These are phyloP conservation scores for Lithospermum erythrorhizon DNA, from an alignment of 257 asterid genomes.

Conservation along the genomic window DNA sequence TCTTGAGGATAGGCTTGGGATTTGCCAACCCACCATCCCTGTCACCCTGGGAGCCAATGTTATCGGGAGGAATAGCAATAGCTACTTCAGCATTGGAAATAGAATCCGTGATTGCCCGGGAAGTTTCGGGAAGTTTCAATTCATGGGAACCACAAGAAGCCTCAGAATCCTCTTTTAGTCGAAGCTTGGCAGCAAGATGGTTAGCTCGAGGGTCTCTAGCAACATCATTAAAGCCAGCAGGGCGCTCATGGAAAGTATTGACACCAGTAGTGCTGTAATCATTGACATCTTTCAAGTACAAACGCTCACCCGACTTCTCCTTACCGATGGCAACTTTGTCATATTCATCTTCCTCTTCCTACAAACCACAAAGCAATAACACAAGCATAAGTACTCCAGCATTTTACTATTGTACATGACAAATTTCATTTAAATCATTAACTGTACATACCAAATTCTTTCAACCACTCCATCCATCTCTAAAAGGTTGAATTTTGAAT, in stretches of 20 bases:
- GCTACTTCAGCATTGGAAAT: not conserved
- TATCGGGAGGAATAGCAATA: not conserved
- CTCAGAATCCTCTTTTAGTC: conserved; percentile 75
- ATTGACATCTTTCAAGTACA: conserved; percentile 34
- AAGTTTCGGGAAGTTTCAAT: conserved; percentile 27
- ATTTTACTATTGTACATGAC: not conserved
- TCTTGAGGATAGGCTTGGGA: conserved; percentile 55
- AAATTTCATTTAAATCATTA: too few relatives aligned
- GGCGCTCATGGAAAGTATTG: not conserved
- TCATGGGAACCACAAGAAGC: conserved; percentile 43
- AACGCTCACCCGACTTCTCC: conserved; percentile 33
- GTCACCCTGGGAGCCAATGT: not conserved
- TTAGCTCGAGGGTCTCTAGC: conserved; percentile 74
- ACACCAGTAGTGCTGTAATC: not conserved
- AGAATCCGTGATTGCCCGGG: not conserved
- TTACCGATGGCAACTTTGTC: conserved; percentile 71
- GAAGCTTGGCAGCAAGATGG: conserved; percentile 58
- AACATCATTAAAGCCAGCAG: conserved; percentile 1
- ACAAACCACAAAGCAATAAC: conserved; percentile 12
- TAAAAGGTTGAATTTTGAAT: too few relatives aligned
- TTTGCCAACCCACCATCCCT: conserved; percentile 3
- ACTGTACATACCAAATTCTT: too few relatives aligned
- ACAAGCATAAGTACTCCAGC: not conserved
- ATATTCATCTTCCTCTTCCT: conserved; percentile 88
- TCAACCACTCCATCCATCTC: too few relatives aligned